Evolutionary conservation across 768 basidiomycete genomes (phyloP).

Genomic region (Udeniomyces megalosporus): DNA sequence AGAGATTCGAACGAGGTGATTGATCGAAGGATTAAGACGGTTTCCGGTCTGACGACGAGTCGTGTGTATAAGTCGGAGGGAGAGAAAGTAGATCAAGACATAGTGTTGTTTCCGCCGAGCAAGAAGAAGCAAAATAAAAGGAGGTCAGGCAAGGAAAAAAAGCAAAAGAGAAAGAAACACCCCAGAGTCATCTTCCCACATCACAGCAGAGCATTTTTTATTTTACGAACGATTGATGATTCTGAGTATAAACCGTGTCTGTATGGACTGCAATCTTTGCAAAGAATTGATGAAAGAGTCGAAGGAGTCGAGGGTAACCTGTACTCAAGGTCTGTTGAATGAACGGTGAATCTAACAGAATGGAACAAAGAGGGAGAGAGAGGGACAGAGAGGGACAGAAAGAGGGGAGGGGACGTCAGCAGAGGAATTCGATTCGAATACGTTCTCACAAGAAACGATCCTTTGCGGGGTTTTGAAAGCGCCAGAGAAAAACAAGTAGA

Average conservation of each 20-base stretch:
- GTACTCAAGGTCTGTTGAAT: slow-evolving; percentile 73
- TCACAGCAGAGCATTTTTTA: no score
- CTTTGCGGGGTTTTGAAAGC: no score
- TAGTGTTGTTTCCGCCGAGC: no score
- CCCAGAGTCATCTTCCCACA: no score
- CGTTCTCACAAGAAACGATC: no score
- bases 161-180: background rate
- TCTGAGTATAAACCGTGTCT: slow-evolving; percentile 73
- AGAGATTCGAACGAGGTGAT: slow-evolving; percentile 67
- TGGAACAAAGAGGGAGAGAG: background rate
- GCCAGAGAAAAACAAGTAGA: no score
- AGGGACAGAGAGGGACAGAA: background rate
- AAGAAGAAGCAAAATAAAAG: background rate
- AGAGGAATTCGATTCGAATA: no score
- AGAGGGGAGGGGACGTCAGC: background rate
- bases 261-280: slow-evolving; percentile 88
- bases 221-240: slow-evolving; percentile 56
- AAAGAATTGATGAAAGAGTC: slow-evolving; percentile 94
- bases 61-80: slow-evolving; percentile 1
- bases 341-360: slow-evolving; percentile 61
- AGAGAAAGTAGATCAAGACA: background rate
- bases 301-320: slow-evolving; percentile 70
- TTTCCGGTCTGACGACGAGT: slow-evolving; percentile 74
- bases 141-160: background rate
- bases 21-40: slow-evolving; percentile 67